A percentile compares a stretch with the other conserved stretches of the same genome.
These are phyloP conservation scores for Xylaria flabelliformis DNA, from an alignment of 495 filamentous ascomycete species.

Conservation along the genomic window DNA sequence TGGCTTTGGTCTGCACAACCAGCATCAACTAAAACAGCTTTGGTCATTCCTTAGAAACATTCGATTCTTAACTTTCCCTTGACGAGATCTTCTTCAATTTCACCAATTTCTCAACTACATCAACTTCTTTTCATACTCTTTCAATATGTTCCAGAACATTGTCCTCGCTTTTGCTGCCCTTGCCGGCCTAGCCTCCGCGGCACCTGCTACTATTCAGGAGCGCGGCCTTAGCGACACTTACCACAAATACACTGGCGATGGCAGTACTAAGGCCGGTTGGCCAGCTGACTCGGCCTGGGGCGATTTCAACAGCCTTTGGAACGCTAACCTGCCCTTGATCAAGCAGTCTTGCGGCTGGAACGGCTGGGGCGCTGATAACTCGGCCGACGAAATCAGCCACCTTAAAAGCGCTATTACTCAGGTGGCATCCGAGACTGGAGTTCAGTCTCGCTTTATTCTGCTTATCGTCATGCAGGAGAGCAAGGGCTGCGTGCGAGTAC, in stretches of 20 bases:
- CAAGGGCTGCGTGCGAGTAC: constrained; percentile 60
- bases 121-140: not conserved
- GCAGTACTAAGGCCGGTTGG: constrained; percentile 30
- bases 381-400: constrained; percentile 44
- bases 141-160: constrained; percentile 21
- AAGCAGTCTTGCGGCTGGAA: constrained; percentile 32
- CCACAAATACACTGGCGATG: constrained; percentile 29
- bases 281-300: constrained; percentile 29
- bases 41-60: constrained; percentile 8
- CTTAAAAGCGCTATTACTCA: constrained; percentile 50
- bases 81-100: not conserved
- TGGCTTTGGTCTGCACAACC: not conserved
- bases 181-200: constrained; percentile 7
- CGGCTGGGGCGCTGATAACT: constrained; percentile 31
- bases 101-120: not conserved
- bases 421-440: constrained; percentile 47
- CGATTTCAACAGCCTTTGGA: constrained; percentile 32
- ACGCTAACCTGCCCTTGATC: constrained; percentile 28
- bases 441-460: constrained; percentile 52
- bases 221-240: constrained; percentile 14
- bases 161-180: constrained; percentile 9
- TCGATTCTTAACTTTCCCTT: not conserved
- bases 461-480: constrained; percentile 64
- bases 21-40: not conserved
- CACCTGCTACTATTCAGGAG: constrained; percentile 8